Conservation (phyloP, 257 asterid species). For the Salvia miltiorrhiza region DNA sequence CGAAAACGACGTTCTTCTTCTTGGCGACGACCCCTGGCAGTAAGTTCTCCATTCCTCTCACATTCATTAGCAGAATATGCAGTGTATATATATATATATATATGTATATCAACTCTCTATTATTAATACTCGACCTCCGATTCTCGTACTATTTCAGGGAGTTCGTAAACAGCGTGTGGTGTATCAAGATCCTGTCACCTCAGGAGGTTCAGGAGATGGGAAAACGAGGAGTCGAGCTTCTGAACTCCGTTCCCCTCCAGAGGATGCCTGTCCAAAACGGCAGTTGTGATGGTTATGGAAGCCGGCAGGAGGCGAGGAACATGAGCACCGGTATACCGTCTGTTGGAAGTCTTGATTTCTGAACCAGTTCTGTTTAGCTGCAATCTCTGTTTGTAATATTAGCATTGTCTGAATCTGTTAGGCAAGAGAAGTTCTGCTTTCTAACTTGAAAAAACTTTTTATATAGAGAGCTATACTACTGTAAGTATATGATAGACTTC, state of each 20-base stretch:
- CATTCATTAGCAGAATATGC: not conserved
- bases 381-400: constrained; percentile 29
- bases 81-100: not conserved
- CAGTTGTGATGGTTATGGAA: constrained; percentile 43
- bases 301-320: constrained; percentile 46
- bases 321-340: constrained; percentile 51
- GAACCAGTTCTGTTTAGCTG: constrained; percentile 21
- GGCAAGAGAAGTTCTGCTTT: constrained; percentile 18
- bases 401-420: constrained; percentile 11
- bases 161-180: constrained; percentile 70
- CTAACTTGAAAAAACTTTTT: constrained; percentile 14
- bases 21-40: constrained; percentile 91
- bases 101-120: no score
- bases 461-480: constrained; percentile 14
- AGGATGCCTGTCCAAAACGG: constrained; percentile 36
- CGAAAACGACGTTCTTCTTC: constrained; percentile 92
- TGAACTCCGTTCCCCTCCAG: constrained; percentile 44
- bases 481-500: constrained; percentile 28
- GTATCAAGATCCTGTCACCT: constrained; percentile 78
- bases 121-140: not conserved
- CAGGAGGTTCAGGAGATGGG: constrained; percentile 86
- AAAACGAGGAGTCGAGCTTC: constrained; percentile 54
- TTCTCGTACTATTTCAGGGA: constrained; percentile 41
- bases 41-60: constrained; percentile 27
- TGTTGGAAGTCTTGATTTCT: constrained; percentile 55